phyloP scores from a whole-genome alignment of 2,329 filamentous ascomycete species.

The Colletotrichum chlorophyti region DNA sequence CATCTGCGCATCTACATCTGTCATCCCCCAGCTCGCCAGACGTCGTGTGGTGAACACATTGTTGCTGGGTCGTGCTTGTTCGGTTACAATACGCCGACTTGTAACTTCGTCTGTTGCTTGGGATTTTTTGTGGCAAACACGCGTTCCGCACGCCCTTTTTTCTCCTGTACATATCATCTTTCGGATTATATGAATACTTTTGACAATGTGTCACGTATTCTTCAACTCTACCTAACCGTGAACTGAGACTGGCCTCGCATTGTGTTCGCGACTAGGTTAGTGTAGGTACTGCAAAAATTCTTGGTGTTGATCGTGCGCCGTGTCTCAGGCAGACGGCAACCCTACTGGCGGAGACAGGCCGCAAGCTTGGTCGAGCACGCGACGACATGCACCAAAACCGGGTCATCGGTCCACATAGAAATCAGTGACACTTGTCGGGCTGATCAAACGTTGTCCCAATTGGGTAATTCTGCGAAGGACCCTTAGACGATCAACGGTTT shows the following conservation, averaged over 20 bases:
- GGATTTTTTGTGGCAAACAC: conserved; percentile 3
- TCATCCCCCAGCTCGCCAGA: neutral
- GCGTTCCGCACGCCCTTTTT: conserved; percentile 19
- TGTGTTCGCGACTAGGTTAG: too few relatives aligned
- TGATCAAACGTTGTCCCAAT: conserved; percentile 3
- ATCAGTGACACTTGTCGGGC: conserved; percentile 20
- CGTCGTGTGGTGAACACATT: neutral
- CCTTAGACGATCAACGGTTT: neutral
- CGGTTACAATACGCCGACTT: conserved; percentile 19
- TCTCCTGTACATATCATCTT: conserved; percentile 25
- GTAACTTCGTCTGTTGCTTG: conserved; percentile 22
- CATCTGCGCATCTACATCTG: conserved; percentile 2
- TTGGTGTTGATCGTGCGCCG: conserved; percentile 8
- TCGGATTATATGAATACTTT: conserved; percentile 21
- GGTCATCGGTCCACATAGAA: neutral
- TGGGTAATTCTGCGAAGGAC: neutral
- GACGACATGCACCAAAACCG: neutral
- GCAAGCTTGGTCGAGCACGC: neutral
- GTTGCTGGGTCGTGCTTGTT: conserved; percentile 14
- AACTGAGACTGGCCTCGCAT: too few relatives aligned
- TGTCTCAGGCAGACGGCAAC: conserved; percentile 11
- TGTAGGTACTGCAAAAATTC: too few relatives aligned
- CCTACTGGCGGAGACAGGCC: conserved; percentile 8
- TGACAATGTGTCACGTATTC: neutral
- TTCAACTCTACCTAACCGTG: too few relatives aligned